Evolutionary conservation across 225 moss, liverwort and hornwort species (phyloP).

Genomic region (Bryoerythrophyllum caledonicum): DNA sequence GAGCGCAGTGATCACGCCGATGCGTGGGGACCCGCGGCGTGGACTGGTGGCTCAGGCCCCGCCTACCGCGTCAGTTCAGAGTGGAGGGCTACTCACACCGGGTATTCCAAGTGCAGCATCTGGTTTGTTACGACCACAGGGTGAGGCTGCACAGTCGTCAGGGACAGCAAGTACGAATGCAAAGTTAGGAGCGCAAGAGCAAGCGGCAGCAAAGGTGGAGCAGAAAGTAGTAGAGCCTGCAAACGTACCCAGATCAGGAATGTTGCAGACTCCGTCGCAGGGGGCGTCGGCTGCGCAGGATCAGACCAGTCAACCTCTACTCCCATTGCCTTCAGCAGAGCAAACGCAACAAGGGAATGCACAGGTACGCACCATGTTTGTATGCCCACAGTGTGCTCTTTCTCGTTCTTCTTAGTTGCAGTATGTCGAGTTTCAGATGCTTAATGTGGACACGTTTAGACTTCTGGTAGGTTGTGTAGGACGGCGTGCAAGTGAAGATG

Average conservation of each 20-base stretch:
- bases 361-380: constrained; percentile 29
- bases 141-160: constrained; percentile 44
- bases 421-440: background rate
- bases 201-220: constrained; percentile 56
- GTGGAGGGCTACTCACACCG: constrained; percentile 34
- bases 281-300: constrained; percentile 55
- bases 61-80: constrained; percentile 45
- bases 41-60: constrained; percentile 37
- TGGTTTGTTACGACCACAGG: constrained; percentile 44
- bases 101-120: constrained; percentile 27
- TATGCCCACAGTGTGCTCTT: background rate
- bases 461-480: background rate
- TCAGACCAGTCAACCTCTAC: constrained; percentile 77
- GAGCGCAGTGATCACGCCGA: constrained; percentile 94
- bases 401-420: background rate
- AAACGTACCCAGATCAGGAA: constrained; percentile 41
- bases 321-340: constrained; percentile 77
- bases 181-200: constrained; percentile 45
- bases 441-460: background rate
- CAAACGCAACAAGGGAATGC: constrained; percentile 56
- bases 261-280: constrained; percentile 48
- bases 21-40: constrained; percentile 73
- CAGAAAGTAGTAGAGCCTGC: constrained; percentile 56
- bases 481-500: background rate
- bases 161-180: constrained; percentile 37